phyloP scores from a whole-genome alignment of 2,329 filamentous ascomycete genomes.

The Proliferodiscus dingleyae region DNA sequence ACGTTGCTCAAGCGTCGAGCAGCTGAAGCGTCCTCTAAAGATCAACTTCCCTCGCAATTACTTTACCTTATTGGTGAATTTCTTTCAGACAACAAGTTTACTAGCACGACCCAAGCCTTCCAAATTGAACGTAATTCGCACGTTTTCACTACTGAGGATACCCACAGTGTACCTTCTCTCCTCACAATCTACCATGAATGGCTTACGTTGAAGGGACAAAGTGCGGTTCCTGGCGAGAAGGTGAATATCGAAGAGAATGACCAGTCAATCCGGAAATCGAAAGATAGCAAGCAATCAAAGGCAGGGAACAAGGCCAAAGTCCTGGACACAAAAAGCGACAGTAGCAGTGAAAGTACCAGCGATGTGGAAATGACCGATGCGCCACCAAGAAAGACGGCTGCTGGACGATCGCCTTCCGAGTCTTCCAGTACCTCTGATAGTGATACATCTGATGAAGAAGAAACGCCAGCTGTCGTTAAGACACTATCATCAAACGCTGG shows the following conservation, averaged over 20 bases:
- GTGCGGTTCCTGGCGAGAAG: not conserved
- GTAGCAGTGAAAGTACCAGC: conserved; percentile 27
- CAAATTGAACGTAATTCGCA: conserved; percentile 52
- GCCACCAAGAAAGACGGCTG: conserved; percentile 28
- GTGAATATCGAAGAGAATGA: conserved; percentile 4
- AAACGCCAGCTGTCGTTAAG: conserved; percentile 28
- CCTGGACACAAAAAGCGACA: conserved; percentile 34
- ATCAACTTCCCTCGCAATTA: conserved; percentile 52
- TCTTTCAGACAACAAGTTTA: conserved; percentile 61
- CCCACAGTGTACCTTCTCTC: conserved; percentile 36
- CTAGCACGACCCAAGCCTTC: conserved; percentile 56
- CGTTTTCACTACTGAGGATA: conserved; percentile 37
- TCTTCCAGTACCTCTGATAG: conserved; percentile 42
- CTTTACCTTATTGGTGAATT: conserved; percentile 64
- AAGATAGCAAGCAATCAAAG: conserved; percentile 26
- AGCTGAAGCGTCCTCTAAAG: conserved; percentile 21
- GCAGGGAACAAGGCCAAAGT: conserved; percentile 25
- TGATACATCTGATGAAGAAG: conserved; percentile 46
- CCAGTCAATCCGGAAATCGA: conserved; percentile 16
- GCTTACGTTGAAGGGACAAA: conserved; percentile 28
- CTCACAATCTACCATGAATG: conserved; percentile 36
- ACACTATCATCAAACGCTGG: conserved; percentile 25
- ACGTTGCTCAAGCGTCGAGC: conserved; percentile 26
- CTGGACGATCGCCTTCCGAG: conserved; percentile 33
- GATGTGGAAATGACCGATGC: conserved; percentile 34